Evolutionary conservation across 192 early-diverging fungal species (phyloP).

Genomic region (Neocallimastix lanati): DNA sequence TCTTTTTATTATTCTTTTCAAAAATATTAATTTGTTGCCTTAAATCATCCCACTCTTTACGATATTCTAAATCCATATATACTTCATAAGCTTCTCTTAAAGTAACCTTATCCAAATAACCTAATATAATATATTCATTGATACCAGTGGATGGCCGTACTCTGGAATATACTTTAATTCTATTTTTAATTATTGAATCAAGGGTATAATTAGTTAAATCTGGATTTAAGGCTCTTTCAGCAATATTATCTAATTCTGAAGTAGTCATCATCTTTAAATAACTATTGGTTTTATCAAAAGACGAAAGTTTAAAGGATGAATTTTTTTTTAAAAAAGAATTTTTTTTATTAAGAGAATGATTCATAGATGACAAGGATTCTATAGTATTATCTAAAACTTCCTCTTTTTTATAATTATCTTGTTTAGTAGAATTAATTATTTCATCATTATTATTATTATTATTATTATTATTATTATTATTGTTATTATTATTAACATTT

Average conservation of each 20-base stretch:
- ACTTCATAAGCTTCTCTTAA: background rate
- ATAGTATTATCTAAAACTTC: no score
- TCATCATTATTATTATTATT: no score
- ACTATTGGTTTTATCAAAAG: no score
- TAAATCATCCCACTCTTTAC: constrained; percentile 1
- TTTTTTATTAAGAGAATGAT: no score
- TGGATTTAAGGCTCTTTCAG: background rate
- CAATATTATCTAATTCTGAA: background rate
- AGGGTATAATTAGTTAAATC: background rate
- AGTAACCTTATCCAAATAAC: background rate
- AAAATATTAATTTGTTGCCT: background rate
- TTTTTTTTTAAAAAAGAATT: no score
- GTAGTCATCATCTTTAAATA: background rate
- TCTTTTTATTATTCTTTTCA: background rate
- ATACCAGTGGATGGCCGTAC: background rate
- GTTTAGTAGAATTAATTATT: no score
- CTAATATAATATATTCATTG: background rate
- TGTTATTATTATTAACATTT: no score
- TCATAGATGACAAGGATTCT: no score
- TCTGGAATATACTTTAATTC: background rate
- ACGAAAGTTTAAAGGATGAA: no score
- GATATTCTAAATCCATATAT: constrained; percentile 3
- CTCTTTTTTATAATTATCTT: no score
- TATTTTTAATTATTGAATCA: background rate
- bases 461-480: no score